Conservation (phyloP, 306 rosid genomes). For the Lotus japonicus region DNA sequence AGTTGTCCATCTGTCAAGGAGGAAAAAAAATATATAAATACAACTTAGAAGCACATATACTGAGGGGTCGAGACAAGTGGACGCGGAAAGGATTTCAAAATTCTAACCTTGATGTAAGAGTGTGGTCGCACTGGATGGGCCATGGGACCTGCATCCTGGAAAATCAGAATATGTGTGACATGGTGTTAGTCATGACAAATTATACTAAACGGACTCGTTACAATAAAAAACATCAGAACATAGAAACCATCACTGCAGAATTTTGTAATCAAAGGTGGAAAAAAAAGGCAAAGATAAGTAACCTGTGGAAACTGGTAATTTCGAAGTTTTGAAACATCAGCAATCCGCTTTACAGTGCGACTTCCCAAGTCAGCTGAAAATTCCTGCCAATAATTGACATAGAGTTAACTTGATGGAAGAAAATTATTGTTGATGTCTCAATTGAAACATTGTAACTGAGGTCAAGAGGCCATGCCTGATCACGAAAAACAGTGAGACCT, state of each 20-base stretch:
- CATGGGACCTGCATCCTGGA: conserved; percentile 98
- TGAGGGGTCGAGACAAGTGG: neutral
- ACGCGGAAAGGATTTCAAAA: conserved; percentile 12
- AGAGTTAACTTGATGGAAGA: neutral
- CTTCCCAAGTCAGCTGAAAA: conserved; percentile 98
- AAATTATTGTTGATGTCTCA: neutral
- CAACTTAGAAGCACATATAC: conserved; percentile 11
- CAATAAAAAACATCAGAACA: neutral
- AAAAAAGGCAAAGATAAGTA: neutral
- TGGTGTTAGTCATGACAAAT: neutral
- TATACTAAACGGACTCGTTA: neutral
- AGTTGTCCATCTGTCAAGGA: conserved; percentile 93
- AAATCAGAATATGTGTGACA: conserved; percentile 20
- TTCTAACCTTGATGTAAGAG: conserved; percentile 91
- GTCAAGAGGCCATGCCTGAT: conserved; percentile 52
- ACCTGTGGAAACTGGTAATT: conserved; percentile 99
- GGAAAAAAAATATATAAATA: conserved; percentile 20
- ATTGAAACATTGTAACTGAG: neutral
- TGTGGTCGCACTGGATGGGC: conserved; percentile 99
- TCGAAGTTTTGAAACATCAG: conserved; percentile 84
- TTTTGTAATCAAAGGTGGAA: neutral
- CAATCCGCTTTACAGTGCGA: conserved; percentile 80
- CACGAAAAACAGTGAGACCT: conserved; percentile 97
- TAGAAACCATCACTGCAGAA: conserved; percentile 2
- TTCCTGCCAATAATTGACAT: conserved; percentile 49